Base-by-base conservation (phyloP, 179 eudicot genomes). In the Patellifolia procumbens region DNA sequence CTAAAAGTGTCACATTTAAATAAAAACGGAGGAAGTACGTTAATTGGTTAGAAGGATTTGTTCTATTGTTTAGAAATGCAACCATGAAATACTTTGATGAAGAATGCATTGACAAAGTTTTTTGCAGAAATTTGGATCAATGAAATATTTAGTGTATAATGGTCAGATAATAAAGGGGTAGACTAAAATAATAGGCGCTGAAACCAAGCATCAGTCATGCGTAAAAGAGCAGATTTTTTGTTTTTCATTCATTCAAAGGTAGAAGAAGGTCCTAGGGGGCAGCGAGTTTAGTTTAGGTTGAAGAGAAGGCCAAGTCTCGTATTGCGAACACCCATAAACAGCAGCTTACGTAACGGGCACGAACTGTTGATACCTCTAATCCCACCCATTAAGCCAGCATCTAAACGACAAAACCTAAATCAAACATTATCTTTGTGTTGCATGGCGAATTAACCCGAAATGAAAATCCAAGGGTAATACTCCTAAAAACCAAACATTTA, bases 271-370 rank as follows among this genome's bases (percentile, higher is more conserved):
- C 9, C 39, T 31, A 13, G n/a, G 39, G 7, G 15, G 20, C 5
- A 22, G 11, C n/a, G n/a, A n/a, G n/a, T n/a, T n/a, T n/a, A 24
- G 42, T 52, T 35, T 72, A 11, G 51, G 34, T 35, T 37, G 15
- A 22, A 56, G 49, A 4, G 35, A 72, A 72, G 51, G 19, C 61
- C 19, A 45, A 42, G 5, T 19, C 68, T 55, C 68, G 16, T 3
- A 68, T 24, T 29, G 56, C 79, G 31, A 68, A 22, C 39, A 46
- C 11, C 68, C 48, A 53, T 0, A 2, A n/a, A 52, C 48, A 9
- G 4, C 74, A 55, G 34, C 16, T 77, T 69, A 69, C 80, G 80
- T 77, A 77, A 59, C 80, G 80, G 80, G 52, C 70, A 77, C 80
- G 80, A 59, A 74, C 64, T 70, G 72, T 75, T 52, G 70, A 49